Evolutionary conservation across 2,329 filamentous ascomycete species (phyloP), one percentile per base, ranked within the genome.

Genomic region (Epichloe brachyelytri): DNA sequence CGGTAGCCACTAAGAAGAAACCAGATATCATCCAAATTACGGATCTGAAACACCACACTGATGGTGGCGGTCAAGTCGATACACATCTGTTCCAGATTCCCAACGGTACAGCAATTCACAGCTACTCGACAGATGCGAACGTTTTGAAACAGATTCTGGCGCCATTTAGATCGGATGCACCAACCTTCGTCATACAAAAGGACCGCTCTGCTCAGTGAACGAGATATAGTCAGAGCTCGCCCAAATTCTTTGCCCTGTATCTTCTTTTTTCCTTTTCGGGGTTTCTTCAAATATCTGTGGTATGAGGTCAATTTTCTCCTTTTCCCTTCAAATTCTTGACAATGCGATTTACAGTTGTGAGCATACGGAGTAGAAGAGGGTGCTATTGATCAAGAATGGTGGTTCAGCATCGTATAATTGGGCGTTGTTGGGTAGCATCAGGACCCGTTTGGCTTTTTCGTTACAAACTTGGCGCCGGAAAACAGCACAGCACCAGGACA

Each of bases 11-110:
- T 8, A 53, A 43, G 22, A 55, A 49, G 49, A 51, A 48, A 38
- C 46, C 55, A 33, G 56, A 56, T 43, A 55, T 60, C 45, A 55
- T 63, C 12, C 44, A 52, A 20, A 52, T 62, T 12, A 51, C 49
- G 33, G 56, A 58, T 17, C 15, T 17, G 15, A 47, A 48, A 36
- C 34, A 48, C 2, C n/a, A 7, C 4, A n/a, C 38, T 14, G 30
- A 15, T 12, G 10, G 20, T 22, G 33, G 20, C 30, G 26, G 22
- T 17, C 38, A 38, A 17, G 10, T 6, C 17, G 15, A 49, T 40
- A 15, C 14, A 7, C 22, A 30, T 14, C 19, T 36, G 11, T 17
- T 15, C 4, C 48, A 50, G 15, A 17, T 45, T 4, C 39, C 51
- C 12, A 37, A 43, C 17, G 39, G 33, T 10, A 19, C 38, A 47